Evolutionary conservation across 768 basidiomycete species (phyloP).

Genomic region (Lentinula lateritia): DNA sequence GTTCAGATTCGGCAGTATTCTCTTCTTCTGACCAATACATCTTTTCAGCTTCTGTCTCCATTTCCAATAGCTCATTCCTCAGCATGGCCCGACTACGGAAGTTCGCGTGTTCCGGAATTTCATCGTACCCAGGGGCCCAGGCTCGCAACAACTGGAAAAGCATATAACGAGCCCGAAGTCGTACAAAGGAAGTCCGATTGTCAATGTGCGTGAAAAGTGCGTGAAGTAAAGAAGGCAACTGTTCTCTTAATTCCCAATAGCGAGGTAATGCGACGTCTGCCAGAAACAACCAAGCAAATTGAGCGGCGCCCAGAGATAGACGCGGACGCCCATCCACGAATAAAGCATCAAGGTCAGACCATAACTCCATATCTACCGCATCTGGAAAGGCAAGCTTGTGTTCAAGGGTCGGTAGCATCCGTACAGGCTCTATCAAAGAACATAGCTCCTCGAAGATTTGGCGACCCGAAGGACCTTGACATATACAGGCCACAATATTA

Average conservation of each 20-base stretch:
- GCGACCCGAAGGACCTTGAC: slow-evolving; percentile 66
- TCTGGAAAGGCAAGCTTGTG: slow-evolving; percentile 61
- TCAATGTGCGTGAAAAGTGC: slow-evolving; percentile 80
- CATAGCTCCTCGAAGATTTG: slow-evolving; percentile 82
- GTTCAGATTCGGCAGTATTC: slow-evolving; percentile 42
- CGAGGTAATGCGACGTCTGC: slow-evolving; percentile 71
- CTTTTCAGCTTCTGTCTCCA: slow-evolving; percentile 54
- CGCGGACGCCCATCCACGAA: slow-evolving; percentile 67
- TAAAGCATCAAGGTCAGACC: slow-evolving; percentile 74
- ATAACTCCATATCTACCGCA: slow-evolving; percentile 65
- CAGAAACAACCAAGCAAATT: slow-evolving; percentile 84
- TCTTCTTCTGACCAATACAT: slow-evolving; percentile 76
- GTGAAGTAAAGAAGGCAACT: slow-evolving; percentile 73
- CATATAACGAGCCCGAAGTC: slow-evolving; percentile 67
- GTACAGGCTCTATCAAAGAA: slow-evolving; percentile 74
- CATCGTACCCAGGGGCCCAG: slow-evolving; percentile 75
- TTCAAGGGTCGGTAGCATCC: slow-evolving; percentile 76
- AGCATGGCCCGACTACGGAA: slow-evolving; percentile 43
- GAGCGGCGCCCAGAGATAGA: slow-evolving; percentile 71
- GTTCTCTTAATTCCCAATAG: slow-evolving; percentile 66
- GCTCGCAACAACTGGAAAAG: slow-evolving; percentile 81
- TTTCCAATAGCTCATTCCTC: slow-evolving; percentile 41
- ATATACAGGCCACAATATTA: slow-evolving; percentile 79
- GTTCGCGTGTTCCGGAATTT: slow-evolving; percentile 53
- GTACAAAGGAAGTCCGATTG: slow-evolving; percentile 65